phyloP scores from a whole-genome alignment of 176 grass and related monocot species.

The Saccharum officinarum region DNA sequence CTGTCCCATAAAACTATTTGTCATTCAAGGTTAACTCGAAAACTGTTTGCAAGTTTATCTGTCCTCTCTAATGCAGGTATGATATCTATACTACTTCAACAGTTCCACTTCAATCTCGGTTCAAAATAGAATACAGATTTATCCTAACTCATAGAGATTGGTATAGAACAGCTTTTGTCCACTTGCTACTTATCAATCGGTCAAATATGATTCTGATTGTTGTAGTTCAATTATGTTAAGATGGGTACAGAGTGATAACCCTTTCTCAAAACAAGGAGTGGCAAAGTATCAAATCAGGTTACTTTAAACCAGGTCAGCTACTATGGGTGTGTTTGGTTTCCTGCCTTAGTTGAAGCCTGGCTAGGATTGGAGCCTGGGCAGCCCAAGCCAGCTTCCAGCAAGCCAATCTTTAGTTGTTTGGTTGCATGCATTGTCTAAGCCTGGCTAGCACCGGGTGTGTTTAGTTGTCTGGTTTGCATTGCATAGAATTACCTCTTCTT shows the following conservation, averaged over 20 bases:
- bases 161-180: not conserved
- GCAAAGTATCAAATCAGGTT: not conserved
- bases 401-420: too few relatives aligned
- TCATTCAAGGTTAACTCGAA: not conserved
- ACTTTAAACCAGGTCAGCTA: not conserved
- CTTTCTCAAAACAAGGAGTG: conserved; percentile 12
- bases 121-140: not conserved
- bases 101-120: not conserved
- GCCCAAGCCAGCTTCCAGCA: too few relatives aligned
- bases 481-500: too few relatives aligned
- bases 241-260: not conserved
- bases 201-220: not conserved
- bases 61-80: not conserved
- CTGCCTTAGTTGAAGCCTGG: too few relatives aligned
- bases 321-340: too few relatives aligned
- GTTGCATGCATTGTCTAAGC: too few relatives aligned
- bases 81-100: conserved; percentile 4
- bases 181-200: not conserved
- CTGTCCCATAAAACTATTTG: not conserved
- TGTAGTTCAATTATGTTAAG: conserved; percentile 22
- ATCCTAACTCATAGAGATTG: not conserved
- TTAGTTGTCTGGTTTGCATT: too few relatives aligned
- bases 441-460: too few relatives aligned
- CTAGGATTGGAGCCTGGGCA: too few relatives aligned
- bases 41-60: not conserved